Evolutionary conservation across 805 yeast species (phyloP).

Genomic region (Candida sonorensis): DNA sequence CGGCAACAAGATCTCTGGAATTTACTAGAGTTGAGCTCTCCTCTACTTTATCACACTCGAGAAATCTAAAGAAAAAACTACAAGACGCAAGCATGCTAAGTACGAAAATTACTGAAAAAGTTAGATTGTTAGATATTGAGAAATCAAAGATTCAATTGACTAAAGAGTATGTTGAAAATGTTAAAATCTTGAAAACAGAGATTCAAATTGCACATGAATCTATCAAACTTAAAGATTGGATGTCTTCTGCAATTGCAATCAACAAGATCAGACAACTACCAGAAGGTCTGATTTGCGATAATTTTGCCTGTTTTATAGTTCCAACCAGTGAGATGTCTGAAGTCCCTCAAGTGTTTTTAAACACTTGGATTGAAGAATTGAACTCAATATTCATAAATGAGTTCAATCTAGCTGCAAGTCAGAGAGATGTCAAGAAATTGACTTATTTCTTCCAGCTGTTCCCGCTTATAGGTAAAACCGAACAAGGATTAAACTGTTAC

Average conservation of each 20-base stretch:
- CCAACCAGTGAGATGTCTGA: slow-evolving; percentile 87
- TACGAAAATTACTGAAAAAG: slow-evolving; percentile 57
- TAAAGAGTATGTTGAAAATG: slow-evolving; percentile 55
- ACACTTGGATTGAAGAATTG: slow-evolving; percentile 53
- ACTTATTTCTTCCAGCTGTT: slow-evolving; percentile 80
- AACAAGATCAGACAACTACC: slow-evolving; percentile 49
- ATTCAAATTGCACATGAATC: slow-evolving; percentile 63
- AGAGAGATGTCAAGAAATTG: slow-evolving; percentile 58
- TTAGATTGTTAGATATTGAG: slow-evolving; percentile 65
- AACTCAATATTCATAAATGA: slow-evolving; percentile 49
- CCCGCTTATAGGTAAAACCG: slow-evolving; percentile 73
- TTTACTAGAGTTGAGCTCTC: slow-evolving; percentile 58
- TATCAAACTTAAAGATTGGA: slow-evolving; percentile 63
- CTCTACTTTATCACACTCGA: slow-evolving; percentile 49
- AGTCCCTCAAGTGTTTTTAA: slow-evolving; percentile 52
- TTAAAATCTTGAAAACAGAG: slow-evolving; percentile 58
- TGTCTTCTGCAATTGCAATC: slow-evolving; percentile 69
- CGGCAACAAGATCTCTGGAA: slow-evolving; percentile 41
- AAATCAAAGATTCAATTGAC: slow-evolving; percentile 57
- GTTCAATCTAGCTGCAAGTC: slow-evolving; percentile 64
- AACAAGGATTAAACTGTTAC: slow-evolving; percentile 70
- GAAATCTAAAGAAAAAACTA: slow-evolving; percentile 46
- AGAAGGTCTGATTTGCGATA: slow-evolving; percentile 43
- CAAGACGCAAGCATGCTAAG: slow-evolving; percentile 62
- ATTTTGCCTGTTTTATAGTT: slow-evolving; percentile 71